Conservation (phyloP, 495 filamentous ascomycete species). For the Daldinia bambusicola region DNA sequence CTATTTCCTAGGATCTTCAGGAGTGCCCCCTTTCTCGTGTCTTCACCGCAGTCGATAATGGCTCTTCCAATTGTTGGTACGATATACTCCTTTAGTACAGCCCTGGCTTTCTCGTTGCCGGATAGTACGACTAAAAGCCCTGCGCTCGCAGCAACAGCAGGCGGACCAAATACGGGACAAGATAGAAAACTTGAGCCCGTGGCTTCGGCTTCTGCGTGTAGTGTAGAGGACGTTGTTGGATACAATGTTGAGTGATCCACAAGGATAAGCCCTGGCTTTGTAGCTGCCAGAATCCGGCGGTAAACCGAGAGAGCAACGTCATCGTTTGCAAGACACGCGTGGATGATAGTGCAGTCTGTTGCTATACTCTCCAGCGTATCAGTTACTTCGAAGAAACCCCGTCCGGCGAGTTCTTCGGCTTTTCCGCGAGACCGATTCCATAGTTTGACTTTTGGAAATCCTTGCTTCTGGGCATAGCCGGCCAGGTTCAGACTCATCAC, state of each 20-base stretch:
- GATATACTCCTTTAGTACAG: neutral
- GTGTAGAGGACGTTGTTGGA: neutral
- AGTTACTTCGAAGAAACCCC: neutral
- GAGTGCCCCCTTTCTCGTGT: neutral
- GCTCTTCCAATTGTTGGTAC: neutral
- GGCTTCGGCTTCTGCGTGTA: neutral
- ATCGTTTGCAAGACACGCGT: neutral
- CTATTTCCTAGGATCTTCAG: constrained; percentile 21
- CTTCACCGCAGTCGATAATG: neutral
- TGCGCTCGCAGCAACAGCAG: neutral
- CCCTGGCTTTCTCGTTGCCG: neutral
- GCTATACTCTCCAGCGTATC: neutral
- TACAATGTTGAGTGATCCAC: neutral
- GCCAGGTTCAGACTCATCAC: constrained; percentile 21
- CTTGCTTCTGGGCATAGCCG: constrained; percentile 15
- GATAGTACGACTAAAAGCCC: neutral
- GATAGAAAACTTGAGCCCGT: neutral
- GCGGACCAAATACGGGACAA: neutral
- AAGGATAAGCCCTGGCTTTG: neutral
- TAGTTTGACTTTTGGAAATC: constrained; percentile 20
- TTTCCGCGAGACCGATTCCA: constrained; percentile 27
- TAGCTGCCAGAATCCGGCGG: neutral
- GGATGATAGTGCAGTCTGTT: neutral
- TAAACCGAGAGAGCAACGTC: neutral
- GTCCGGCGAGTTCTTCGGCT: constrained; percentile 2